Evolutionary conservation across 306 rosid species (phyloP).

Genomic region (Casuarina equisetifolia): DNA sequence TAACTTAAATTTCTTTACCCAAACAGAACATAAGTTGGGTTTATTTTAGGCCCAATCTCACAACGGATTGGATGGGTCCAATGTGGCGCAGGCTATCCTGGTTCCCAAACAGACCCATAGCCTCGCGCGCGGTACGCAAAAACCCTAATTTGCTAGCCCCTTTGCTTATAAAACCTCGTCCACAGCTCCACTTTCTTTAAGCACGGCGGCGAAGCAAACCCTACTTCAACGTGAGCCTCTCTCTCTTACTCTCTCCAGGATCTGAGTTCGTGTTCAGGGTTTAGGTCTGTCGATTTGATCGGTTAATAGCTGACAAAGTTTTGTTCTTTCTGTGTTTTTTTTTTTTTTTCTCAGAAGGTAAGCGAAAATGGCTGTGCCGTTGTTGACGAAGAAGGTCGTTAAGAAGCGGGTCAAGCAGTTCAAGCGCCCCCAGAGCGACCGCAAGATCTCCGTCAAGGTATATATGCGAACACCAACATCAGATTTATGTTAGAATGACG

Average conservation of each 20-base stretch:
- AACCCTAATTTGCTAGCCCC: constrained; percentile 17
- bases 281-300: not conserved
- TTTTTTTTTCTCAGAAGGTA: not conserved
- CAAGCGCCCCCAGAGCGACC: constrained; percentile 78
- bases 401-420: constrained; percentile 86
- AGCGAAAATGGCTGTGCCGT: constrained; percentile 68
- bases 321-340: not conserved
- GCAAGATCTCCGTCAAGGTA: constrained; percentile 82
- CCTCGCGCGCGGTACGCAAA: not conserved
- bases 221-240: constrained; percentile 8
- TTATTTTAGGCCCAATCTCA: too few relatives aligned
- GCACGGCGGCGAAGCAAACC: constrained; percentile 32
- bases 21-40: too few relatives aligned
- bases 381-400: constrained; percentile 61
- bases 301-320: not conserved
- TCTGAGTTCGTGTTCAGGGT: not conserved
- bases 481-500: not conserved
- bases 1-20: too few relatives aligned
- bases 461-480: not conserved
- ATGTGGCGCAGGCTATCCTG: not conserved
- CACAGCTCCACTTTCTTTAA: not conserved
- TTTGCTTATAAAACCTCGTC: constrained; percentile 14
- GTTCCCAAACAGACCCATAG: constrained; percentile 22
- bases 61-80: too few relatives aligned
- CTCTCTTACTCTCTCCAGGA: not conserved